Conservation (phyloP, 2,329 filamentous ascomycete genomes). For the Penicillium sp. region DNA sequence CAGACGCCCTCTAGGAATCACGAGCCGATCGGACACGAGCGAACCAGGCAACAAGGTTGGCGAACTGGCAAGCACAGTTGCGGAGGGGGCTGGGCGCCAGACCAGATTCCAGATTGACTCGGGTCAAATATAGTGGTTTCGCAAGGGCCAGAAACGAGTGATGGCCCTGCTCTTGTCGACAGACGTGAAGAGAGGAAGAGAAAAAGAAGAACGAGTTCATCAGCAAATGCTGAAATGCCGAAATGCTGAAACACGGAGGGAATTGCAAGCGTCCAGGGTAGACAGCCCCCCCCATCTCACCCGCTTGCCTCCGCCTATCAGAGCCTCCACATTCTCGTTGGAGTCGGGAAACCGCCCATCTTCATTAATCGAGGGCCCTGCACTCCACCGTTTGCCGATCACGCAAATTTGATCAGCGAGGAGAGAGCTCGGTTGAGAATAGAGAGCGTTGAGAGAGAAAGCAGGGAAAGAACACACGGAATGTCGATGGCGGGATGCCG, state of each 20-base stretch:
- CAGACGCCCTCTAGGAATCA: neutral
- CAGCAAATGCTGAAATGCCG: neutral
- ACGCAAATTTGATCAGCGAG: constrained; percentile 6
- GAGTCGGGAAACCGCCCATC: constrained; percentile 19
- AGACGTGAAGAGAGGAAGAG: constrained; percentile 1
- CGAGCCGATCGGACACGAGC: neutral
- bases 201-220: constrained; percentile 2
- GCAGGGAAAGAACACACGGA: neutral
- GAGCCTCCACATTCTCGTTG: constrained; percentile 12
- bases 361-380: constrained; percentile 17
- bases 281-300: constrained; percentile 7
- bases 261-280: constrained; percentile 15
- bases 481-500: neutral
- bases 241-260: constrained; percentile 22
- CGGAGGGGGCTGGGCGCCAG: neutral
- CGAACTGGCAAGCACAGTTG: neutral
- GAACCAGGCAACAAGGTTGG: neutral
- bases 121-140: neutral
- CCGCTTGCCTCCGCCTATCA: constrained; percentile 21
- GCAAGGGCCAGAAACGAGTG: neutral
- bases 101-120: neutral
- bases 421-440: neutral
- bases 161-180: neutral
- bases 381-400: constrained; percentile 27
- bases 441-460: neutral